Evolutionary conservation across 495 filamentous ascomycete genomes (phyloP).

Genomic region (Aspergillus leporis): DNA sequence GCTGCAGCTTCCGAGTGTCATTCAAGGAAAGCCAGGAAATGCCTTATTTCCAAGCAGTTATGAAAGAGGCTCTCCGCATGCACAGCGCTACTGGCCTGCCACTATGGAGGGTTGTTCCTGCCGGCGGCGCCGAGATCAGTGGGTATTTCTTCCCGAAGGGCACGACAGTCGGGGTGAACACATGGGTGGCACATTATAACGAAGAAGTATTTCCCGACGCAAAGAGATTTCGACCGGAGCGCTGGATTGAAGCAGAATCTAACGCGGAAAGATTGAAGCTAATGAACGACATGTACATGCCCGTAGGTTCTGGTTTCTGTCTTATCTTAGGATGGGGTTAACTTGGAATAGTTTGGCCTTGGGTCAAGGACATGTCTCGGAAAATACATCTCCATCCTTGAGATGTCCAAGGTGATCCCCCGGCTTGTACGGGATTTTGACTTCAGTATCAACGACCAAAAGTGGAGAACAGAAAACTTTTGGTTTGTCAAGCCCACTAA

Average conservation of each 20-base stretch:
- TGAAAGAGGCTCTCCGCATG: constrained; percentile 47
- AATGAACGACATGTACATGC: constrained; percentile 49
- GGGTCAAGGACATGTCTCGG: constrained; percentile 49
- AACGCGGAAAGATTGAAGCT: constrained; percentile 30
- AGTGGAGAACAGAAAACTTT: constrained; percentile 43
- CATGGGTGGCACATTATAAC: constrained; percentile 55
- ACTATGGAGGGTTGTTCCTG: constrained; percentile 42
- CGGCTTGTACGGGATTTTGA: constrained; percentile 46
- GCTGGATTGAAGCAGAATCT: constrained; percentile 39
- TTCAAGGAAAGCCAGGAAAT: constrained; percentile 54
- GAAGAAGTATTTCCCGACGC: constrained; percentile 45
- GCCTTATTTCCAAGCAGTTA: constrained; percentile 49
- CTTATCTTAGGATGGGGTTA: neutral
- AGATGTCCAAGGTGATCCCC: constrained; percentile 51
- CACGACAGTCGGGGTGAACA: constrained; percentile 53
- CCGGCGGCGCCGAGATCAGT: constrained; percentile 36
- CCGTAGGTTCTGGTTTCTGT: constrained; percentile 23
- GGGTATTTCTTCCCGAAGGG: constrained; percentile 40
- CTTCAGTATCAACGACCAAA: constrained; percentile 26
- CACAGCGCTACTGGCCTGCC: constrained; percentile 42
- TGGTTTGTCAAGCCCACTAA: constrained; percentile 52
- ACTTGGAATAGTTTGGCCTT: constrained; percentile 41
- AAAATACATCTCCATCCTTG: constrained; percentile 48
- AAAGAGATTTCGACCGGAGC: constrained; percentile 32
- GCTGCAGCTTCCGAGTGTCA: constrained; percentile 29